A percentile compares a stretch with the other conserved stretches of the same genome.
Evolutionary conservation across 441 rosid species (phyloP).

Genomic region (Biscutella auriculata): DNA sequence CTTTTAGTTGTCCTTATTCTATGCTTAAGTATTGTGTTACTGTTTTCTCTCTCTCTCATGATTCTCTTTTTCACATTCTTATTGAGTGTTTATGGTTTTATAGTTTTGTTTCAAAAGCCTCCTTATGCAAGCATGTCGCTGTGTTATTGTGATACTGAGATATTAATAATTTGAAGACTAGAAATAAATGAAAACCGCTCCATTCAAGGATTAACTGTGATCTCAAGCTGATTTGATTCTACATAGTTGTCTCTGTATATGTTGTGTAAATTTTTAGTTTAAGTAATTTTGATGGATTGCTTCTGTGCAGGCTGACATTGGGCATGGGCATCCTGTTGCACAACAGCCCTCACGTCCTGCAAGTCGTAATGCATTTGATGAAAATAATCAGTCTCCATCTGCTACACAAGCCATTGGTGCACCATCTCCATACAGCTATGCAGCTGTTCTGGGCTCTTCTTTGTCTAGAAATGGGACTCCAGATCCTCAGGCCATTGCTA

Average conservation of each 20-base stretch:
- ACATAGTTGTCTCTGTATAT: neutral
- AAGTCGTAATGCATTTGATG: constrained; percentile 72
- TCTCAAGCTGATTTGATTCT: too few relatives aligned
- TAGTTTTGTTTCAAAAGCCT: neutral
- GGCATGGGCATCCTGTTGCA: constrained; percentile 28
- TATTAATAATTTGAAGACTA: neutral
- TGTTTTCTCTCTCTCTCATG: neutral
- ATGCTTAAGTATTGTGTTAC: neutral
- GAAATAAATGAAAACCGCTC: too few relatives aligned
- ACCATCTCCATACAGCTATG: constrained; percentile 61
- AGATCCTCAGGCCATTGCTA: constrained; percentile 67
- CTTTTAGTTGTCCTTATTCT: constrained; percentile 8
- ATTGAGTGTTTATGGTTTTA: neutral
- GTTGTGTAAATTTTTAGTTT: constrained; percentile 3
- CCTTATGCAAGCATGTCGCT: neutral
- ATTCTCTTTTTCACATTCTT: neutral
- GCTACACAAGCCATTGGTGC: constrained; percentile 37
- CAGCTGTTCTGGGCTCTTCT: constrained; percentile 68
- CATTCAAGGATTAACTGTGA: too few relatives aligned
- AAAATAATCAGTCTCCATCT: constrained; percentile 50
- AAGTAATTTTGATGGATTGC: neutral
- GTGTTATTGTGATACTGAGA: too few relatives aligned
- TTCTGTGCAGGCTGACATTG: constrained; percentile 58
- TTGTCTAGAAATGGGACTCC: constrained; percentile 81
- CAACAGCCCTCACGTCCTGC: constrained; percentile 74